These are phyloP conservation scores for Huiozyma naganishii DNA, from an alignment of 805 yeast genomes.

Conservation along the genomic window DNA sequence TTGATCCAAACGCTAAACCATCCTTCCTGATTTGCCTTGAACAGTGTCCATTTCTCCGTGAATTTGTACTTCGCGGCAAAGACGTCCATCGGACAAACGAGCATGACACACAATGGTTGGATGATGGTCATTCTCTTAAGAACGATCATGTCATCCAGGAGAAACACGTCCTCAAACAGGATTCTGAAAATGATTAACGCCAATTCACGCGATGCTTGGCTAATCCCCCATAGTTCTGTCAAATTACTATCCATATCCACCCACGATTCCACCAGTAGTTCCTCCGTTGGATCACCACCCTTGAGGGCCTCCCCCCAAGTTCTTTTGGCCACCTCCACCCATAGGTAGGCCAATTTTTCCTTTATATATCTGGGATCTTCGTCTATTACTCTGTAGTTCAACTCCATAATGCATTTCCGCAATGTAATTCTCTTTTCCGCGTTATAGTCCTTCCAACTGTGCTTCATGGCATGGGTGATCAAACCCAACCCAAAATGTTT, in stretches of 20 bases:
- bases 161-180: constrained; percentile 83
- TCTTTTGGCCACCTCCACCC: constrained; percentile 88
- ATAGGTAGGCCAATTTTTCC: constrained; percentile 79
- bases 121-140: constrained; percentile 66
- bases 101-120: constrained; percentile 73
- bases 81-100: constrained; percentile 61
- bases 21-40: constrained; percentile 67
- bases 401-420: constrained; percentile 75
- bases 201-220: constrained; percentile 58
- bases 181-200: constrained; percentile 72
- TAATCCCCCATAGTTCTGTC: constrained; percentile 61
- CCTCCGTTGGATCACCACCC: constrained; percentile 21
- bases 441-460: constrained; percentile 44
- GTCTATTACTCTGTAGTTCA: constrained; percentile 47
- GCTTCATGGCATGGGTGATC: constrained; percentile 58
- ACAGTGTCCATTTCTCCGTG: constrained; percentile 36
- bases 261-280: constrained; percentile 64
- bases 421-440: constrained; percentile 53
- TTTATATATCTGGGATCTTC: constrained; percentile 80
- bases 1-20: constrained; percentile 75
- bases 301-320: constrained; percentile 75
- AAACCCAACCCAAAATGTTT: constrained; percentile 85
- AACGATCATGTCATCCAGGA: constrained; percentile 87
- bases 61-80: constrained; percentile 51
- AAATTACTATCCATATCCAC: constrained; percentile 73